Percentiles rank a stretch among this genome's conserved stretches.
phyloP scores from a whole-genome alignment of 352 stramenopile genomes.

The Globisporangium megalacanthum region DNA sequence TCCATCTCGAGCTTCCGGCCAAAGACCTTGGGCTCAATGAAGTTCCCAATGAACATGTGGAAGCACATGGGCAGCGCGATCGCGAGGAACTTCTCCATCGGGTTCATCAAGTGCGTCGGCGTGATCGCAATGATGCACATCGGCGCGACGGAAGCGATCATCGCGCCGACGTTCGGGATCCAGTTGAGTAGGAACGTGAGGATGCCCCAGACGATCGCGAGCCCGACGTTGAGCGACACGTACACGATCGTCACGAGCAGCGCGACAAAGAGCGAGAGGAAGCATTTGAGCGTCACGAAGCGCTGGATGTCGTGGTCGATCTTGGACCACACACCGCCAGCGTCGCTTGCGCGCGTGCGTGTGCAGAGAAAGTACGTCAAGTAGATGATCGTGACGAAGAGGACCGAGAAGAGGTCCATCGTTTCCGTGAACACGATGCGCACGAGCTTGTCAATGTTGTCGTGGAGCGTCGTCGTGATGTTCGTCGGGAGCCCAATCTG shows the following conservation, averaged over 20 bases:
- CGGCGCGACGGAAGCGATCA: slow-evolving; percentile 79
- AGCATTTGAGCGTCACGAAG: slow-evolving; percentile 87
- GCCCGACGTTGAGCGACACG: slow-evolving; percentile 83
- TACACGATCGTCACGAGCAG: slow-evolving; percentile 87
- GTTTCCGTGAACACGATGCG: slow-evolving; percentile 81
- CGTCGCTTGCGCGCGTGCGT: slow-evolving; percentile 75
- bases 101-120: slow-evolving; percentile 76
- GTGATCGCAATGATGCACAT: slow-evolving; percentile 88
- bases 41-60: slow-evolving; percentile 88
- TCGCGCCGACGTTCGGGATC: slow-evolving; percentile 86
- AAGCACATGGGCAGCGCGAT: slow-evolving; percentile 84
- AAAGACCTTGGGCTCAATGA: slow-evolving; percentile 86
- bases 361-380: slow-evolving; percentile 87
- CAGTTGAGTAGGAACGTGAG: slow-evolving; percentile 88
- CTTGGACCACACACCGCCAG: slow-evolving; percentile 83
- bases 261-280: slow-evolving; percentile 82
- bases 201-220: slow-evolving; percentile 86
- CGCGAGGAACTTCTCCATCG: slow-evolving; percentile 86
- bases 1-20: slow-evolving; percentile 85
- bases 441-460: slow-evolving; percentile 87
- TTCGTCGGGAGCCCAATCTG: slow-evolving; percentile 81
- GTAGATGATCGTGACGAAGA: slow-evolving; percentile 89
- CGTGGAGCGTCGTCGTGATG: slow-evolving; percentile 86
- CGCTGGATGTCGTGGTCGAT: slow-evolving; percentile 87
- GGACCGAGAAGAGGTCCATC: slow-evolving; percentile 87